Conservation (phyloP, 129 eudicot genomes). For the Daucus carota region DNA sequence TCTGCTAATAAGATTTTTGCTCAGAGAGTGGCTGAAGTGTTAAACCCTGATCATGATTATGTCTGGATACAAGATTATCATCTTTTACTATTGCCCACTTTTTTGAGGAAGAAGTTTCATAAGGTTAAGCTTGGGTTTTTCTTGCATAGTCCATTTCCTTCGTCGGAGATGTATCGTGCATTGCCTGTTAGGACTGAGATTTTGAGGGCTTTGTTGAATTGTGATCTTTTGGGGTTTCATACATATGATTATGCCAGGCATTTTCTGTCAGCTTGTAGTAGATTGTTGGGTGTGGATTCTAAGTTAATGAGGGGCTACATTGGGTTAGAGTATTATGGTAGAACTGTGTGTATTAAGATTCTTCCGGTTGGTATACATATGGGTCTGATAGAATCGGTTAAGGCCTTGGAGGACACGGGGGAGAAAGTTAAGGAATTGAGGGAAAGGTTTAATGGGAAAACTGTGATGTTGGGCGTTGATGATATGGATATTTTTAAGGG, state of each 20-base stretch:
- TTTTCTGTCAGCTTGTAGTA: constrained; percentile 77
- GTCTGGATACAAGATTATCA: constrained; percentile 95
- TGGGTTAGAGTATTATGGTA: constrained; percentile 80
- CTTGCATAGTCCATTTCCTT: constrained; percentile 75
- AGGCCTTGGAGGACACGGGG: constrained; percentile 36
- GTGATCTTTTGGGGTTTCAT: constrained; percentile 87
- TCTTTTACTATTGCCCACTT: constrained; percentile 77
- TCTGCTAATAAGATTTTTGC: constrained; percentile 77
- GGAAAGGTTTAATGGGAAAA: constrained; percentile 44
- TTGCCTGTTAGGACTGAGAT: constrained; percentile 83
- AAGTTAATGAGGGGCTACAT: constrained; percentile 83
- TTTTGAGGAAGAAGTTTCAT: constrained; percentile 57
- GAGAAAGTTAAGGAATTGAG: constrained; percentile 45
- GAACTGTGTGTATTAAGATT: constrained; percentile 77
- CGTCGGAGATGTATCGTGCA: constrained; percentile 70
- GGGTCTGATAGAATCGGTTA: constrained; percentile 64
- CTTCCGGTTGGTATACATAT: constrained; percentile 83
- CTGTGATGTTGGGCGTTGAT: constrained; percentile 83
- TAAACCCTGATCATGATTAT: constrained; percentile 79
- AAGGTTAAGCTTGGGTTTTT: constrained; percentile 76
- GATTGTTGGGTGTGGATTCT: constrained; percentile 87
- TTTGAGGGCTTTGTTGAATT: constrained; percentile 62
- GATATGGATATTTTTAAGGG: constrained; percentile 95
- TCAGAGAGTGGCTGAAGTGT: constrained; percentile 68
- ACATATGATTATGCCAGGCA: constrained; percentile 97